Conservation (phyloP, 139 green algal species). For the Protoeuglena noctilucae region DNA sequence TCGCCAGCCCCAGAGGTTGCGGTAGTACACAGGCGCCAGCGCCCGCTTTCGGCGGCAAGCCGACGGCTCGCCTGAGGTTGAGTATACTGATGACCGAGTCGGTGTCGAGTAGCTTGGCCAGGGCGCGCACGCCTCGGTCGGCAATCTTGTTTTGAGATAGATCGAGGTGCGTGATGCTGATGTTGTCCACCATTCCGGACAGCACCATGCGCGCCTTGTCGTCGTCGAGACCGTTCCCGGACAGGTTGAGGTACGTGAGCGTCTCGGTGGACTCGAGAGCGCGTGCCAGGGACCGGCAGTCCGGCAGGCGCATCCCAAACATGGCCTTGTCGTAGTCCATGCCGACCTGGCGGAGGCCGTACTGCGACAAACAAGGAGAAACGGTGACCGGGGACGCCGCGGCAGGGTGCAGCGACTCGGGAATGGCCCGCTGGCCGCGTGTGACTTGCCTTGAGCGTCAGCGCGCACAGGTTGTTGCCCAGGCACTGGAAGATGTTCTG, state of each 20-base stretch:
- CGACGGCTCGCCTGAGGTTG: too few species aligned
- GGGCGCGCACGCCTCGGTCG: constrained; percentile 43
- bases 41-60: too few species aligned
- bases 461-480: constrained; percentile 18
- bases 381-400: too few species aligned
- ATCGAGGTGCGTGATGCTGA: constrained; percentile 63
- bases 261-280: constrained; percentile 26
- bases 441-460: neutral
- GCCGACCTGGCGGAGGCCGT: constrained; percentile 50
- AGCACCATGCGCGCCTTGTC: constrained; percentile 58
- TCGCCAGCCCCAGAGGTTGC: too few species aligned
- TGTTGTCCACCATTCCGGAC: constrained; percentile 56
- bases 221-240: constrained; percentile 54
- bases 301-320: constrained; percentile 62
- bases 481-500: constrained; percentile 48
- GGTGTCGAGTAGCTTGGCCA: constrained; percentile 54
- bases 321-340: constrained; percentile 65
- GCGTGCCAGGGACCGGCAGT: constrained; percentile 40
- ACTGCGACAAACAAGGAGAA: constrained; percentile 17
- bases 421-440: too few species aligned
- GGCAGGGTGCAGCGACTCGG: too few species aligned
- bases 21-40: too few species aligned
- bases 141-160: constrained; percentile 60
- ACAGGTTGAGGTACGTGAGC: constrained; percentile 41
- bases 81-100: constrained; percentile 33